Base-by-base conservation (phyloP, 1,284 basidiomycete genomes). In the Erythrobasidium hasegawianum region DNA sequence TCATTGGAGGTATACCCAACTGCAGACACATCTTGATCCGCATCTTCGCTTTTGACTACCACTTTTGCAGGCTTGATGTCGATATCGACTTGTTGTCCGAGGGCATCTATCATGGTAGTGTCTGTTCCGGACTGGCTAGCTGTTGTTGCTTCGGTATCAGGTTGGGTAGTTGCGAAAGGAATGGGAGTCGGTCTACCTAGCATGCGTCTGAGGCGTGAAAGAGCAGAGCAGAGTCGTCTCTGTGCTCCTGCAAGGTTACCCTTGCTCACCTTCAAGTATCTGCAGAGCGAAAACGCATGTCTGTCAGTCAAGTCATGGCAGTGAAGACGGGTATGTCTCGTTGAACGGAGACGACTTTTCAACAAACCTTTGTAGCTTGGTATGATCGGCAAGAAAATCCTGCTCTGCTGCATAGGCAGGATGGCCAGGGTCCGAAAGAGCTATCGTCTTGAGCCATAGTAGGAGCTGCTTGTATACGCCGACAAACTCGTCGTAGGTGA, bases 401-500 rank as follows among this genome's bases (percentile, higher is more conserved):
- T 24, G 20, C 50, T 27, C 26, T 16, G 20, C 50, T 22, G 26
- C 20, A 24, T 29, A 16, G n/a, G 20, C 50, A 20, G n/a, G 20
- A 22, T 27, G n/a, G 26, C 26, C 50, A 53, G 50, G 14, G 9
- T n/a, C 14, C 8, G 26, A 27, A 3, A 27, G 50, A 9, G 50
- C 16, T 3, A 53, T 22, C 20, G 14, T 22, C 50, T 53, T 53
- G 50, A 53, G 14, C 50, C 50, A 53, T n/a, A 22, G 18, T 2
- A 53, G 50, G 22, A 53, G 26, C 22, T 22, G 26, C 22, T 26
- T n/a, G 50, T 53, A 53, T 16, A 53, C 50, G 20, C 14, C 16
- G 50, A 53, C 26, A 20, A 24, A 53, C 18, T n/a, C 50, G 26
- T 53, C 50, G 50, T 53, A 53, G 18, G 50, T 20, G 18, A 53